Conservation (phyloP, 1,139 yeast species). For the Pneumocystis canis region DNA sequence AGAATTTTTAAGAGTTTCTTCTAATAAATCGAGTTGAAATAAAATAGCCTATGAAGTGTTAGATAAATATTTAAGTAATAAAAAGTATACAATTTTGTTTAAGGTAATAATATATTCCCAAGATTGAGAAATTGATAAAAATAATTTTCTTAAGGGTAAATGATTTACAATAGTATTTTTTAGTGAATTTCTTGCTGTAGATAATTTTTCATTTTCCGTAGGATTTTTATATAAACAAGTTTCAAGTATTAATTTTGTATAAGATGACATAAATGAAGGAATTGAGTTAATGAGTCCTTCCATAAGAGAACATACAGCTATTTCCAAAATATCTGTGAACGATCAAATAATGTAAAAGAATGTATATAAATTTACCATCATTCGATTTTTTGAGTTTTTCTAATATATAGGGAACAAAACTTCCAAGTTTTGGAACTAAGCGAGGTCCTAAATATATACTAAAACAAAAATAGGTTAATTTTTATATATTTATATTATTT, state of each 20-base stretch:
- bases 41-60: neutral
- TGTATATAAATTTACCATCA: neutral
- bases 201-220: slow-evolving; percentile 3
- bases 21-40: neutral
- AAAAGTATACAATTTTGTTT: neutral
- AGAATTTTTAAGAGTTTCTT: neutral
- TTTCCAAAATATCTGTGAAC: slow-evolving; percentile 18
- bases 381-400: slow-evolving; percentile 24
- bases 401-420: slow-evolving; percentile 63
- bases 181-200: neutral
- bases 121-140: neutral
- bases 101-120: neutral
- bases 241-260: slow-evolving; percentile 43
- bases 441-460: slow-evolving; percentile 68
- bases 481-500: neutral
- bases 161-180: slow-evolving; percentile 1
- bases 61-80: neutral
- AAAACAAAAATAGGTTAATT: neutral
- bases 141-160: neutral
- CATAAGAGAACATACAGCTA: slow-evolving; percentile 51
- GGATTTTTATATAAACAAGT: slow-evolving; percentile 1
- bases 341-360: slow-evolving; percentile 31
- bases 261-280: slow-evolving; percentile 71
- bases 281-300: slow-evolving; percentile 68
- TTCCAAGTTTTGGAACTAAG: slow-evolving; percentile 70